These are phyloP conservation scores for Euphorbia neoarborescens DNA, from an alignment of 441 rosid genomes.

Conservation along the genomic window DNA sequence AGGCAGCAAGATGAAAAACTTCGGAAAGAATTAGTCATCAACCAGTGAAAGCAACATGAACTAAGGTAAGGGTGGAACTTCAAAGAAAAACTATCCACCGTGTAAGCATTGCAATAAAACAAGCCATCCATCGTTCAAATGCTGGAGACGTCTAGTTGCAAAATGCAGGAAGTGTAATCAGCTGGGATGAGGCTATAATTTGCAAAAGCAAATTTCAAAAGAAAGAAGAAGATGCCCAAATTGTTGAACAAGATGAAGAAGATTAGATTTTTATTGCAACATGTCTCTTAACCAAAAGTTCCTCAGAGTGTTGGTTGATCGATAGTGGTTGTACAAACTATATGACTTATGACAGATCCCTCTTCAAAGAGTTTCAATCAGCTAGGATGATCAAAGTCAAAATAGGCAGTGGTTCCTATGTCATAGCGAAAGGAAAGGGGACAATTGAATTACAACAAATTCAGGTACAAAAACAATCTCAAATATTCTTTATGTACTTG, in stretches of 20 bases:
- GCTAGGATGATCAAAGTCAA: background rate
- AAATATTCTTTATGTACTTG: no score
- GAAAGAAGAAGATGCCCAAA: background rate
- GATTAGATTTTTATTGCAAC: background rate
- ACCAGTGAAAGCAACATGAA: no score
- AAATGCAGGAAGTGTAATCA: background rate
- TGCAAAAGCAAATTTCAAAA: background rate
- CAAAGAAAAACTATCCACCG: background rate
- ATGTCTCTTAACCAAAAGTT: background rate
- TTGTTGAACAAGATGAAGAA: background rate
- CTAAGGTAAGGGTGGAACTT: no score
- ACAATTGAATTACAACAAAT: background rate
- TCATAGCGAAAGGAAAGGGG: constrained; percentile 1
- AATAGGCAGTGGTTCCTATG: background rate
- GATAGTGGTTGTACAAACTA: background rate
- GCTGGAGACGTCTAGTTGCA: background rate
- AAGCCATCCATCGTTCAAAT: background rate
- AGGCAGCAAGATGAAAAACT: background rate
- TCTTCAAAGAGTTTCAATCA: background rate
- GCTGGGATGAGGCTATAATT: background rate
- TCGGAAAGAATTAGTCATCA: no score
- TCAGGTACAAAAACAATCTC: constrained; percentile 6
- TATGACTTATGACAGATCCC: background rate
- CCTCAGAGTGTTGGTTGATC: background rate
- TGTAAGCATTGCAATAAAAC: background rate